phyloP scores from a whole-genome alignment of 2,329 filamentous ascomycete species.

The Lecanicillium sp. region DNA sequence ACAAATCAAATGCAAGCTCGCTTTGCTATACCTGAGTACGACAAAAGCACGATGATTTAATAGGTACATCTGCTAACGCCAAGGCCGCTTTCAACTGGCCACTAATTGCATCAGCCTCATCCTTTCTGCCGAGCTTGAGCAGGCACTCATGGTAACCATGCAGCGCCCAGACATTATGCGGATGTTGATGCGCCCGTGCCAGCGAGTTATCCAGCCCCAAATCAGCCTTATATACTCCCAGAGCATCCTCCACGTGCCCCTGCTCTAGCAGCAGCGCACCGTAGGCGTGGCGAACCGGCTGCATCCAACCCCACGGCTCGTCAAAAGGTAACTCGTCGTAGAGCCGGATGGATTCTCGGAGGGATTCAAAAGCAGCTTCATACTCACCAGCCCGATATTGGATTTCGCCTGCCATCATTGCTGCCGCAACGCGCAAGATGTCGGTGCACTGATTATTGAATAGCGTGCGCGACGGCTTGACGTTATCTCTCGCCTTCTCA shows the following conservation, averaged over 20 bases:
- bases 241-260: constrained; percentile 49
- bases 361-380: constrained; percentile 51
- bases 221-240: constrained; percentile 53
- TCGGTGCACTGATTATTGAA: constrained; percentile 40
- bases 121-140: constrained; percentile 37
- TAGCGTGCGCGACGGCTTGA: constrained; percentile 52
- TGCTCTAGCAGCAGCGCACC: constrained; percentile 65
- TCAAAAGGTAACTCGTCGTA: constrained; percentile 63
- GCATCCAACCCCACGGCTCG: constrained; percentile 78
- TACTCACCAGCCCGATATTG: constrained; percentile 60
- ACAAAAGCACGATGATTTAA: constrained; percentile 32
- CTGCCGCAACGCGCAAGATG: constrained; percentile 55
- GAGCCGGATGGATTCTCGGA: constrained; percentile 50
- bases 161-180: constrained; percentile 69
- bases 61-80: constrained; percentile 54
- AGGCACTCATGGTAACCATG: constrained; percentile 70
- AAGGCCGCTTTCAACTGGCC: constrained; percentile 44
- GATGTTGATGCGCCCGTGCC: constrained; percentile 59
- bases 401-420: constrained; percentile 69
- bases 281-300: constrained; percentile 64
- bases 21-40: constrained; percentile 3
- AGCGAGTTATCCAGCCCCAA: constrained; percentile 54
- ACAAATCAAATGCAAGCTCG: no score
- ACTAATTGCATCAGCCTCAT: constrained; percentile 31
- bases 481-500: constrained; percentile 38